Evolutionary conservation across 1,139 yeast genomes (phyloP).

Genomic region (Pichia cactophila): DNA sequence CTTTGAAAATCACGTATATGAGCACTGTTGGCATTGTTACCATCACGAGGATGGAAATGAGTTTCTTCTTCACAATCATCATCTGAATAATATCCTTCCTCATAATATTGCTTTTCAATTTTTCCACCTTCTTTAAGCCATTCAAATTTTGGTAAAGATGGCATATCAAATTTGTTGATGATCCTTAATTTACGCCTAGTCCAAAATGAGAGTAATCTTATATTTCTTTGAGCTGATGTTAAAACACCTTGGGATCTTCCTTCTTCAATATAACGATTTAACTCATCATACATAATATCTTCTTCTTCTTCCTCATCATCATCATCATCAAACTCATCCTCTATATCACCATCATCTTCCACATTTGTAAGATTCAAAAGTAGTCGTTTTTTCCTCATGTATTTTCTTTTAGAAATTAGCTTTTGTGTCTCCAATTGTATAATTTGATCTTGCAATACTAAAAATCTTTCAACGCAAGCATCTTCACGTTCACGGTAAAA

Average conservation of each 20-base stretch:
- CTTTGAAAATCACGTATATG: slow-evolving; percentile 18
- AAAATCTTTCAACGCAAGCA: slow-evolving; percentile 52
- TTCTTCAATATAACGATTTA: not conserved
- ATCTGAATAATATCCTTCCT: slow-evolving; percentile 25
- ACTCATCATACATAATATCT: not conserved
- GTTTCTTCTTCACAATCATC: slow-evolving; percentile 11
- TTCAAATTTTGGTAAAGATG: slow-evolving; percentile 47
- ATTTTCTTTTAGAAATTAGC: slow-evolving; percentile 18
- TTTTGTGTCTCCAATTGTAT: slow-evolving; percentile 55
- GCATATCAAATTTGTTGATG: slow-evolving; percentile 43
- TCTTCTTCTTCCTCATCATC: slow-evolving; percentile 11
- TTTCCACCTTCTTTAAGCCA: slow-evolving; percentile 32
- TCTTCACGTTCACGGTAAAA: slow-evolving; percentile 57
- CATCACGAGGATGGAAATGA: slow-evolving; percentile 1
- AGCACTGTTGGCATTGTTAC: slow-evolving; percentile 8
- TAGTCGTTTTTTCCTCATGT: slow-evolving; percentile 1
- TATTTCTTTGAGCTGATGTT: slow-evolving; percentile 15
- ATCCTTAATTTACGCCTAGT: slow-evolving; percentile 29
- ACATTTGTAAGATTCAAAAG: not conserved
- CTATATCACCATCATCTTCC: slow-evolving; percentile 6
- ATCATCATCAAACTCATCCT: slow-evolving; percentile 7
- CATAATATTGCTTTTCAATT: slow-evolving; percentile 29
- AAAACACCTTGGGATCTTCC: slow-evolving; percentile 4
- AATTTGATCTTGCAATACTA: slow-evolving; percentile 61
- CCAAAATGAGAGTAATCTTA: slow-evolving; percentile 19